Percentiles rank a stretch among this genome's conserved stretches.
phyloP scores from a whole-genome alignment of 768 basidiomycete species.

The Naganishia antarctica region DNA sequence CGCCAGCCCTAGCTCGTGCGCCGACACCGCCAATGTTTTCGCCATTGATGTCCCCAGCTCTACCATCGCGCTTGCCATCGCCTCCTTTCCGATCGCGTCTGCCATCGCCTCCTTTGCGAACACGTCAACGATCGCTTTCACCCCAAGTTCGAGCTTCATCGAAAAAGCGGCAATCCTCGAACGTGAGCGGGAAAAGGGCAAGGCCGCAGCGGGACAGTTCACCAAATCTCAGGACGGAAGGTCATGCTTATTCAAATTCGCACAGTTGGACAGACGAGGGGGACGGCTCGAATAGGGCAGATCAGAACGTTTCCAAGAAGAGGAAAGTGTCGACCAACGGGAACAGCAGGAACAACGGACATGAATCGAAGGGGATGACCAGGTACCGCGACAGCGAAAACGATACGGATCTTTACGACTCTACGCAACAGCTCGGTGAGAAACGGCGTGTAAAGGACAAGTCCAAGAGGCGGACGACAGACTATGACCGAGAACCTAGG shows the following conservation, averaged over 20 bases:
- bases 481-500: neutral
- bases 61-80: neutral
- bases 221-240: neutral
- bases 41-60: too few species aligned
- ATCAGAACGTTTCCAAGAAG: neutral
- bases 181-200: neutral
- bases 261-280: neutral
- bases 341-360: neutral
- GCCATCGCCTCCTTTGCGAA: neutral
- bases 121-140: neutral
- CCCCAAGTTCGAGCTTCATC: neutral
- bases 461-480: neutral
- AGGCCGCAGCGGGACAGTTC: neutral
- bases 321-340: neutral
- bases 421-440: neutral
- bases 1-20: neutral
- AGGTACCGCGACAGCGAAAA: neutral
- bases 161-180: neutral
- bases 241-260: neutral
- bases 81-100: neutral
- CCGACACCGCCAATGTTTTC: too few species aligned
- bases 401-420: neutral
- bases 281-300: neutral
- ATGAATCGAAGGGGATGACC: neutral
- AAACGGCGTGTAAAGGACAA: neutral